Base-by-base conservation (phyloP, 2,329 filamentous ascomycete species). In the Ceratocystis cacaofunesta region DNA sequence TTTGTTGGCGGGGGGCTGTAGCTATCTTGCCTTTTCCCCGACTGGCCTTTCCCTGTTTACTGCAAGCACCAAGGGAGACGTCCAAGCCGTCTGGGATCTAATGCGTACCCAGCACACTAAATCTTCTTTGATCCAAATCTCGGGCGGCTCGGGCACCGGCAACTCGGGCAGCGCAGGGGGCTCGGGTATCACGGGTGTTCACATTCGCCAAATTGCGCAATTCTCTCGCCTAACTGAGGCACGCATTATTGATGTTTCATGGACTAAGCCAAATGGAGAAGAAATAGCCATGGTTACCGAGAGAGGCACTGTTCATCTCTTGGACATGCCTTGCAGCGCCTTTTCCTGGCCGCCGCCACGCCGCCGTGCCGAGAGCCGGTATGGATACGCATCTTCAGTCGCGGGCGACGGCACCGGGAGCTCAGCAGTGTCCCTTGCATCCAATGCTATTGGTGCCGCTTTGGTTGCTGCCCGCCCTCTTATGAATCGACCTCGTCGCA, bases 161-260 rank as follows among this genome's bases (percentile, higher is more conserved):
- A 50, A 65, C 2, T 75, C 76, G 0, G 69, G 75, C n/a, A 63
- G 71, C 6, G 79, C 80, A 50, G 79, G 77, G 65, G 75, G 72
- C 17, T 75, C 60, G 12, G 57, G 55, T 28, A 50, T 73, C 41
- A 73, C 74, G 17, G 80, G 83, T 0, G 81, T 82, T 5, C 79
- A 82, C 66, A 89, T 96, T 41, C 86, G 91, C 61, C 90, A 96
- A 73, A 81, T 96, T 68, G 90, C 91, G 6, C 85, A 92, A 68
- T 96, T 95, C 72, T 89, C 90, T 22, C 86, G 94, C 50, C 88
- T 96, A 83, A 97, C 92, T 1, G 88, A 92, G 61, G 90, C 94
- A 2, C 88, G 89, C 64, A 90, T 97, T 65, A 83, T 96, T 25
- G 92, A 96, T 71, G 89, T 96, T 52, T 85, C 86, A 2, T 99